These are phyloP conservation scores for Melastoma candidum DNA, from an alignment of 441 rosid species.

Conservation along the genomic window DNA sequence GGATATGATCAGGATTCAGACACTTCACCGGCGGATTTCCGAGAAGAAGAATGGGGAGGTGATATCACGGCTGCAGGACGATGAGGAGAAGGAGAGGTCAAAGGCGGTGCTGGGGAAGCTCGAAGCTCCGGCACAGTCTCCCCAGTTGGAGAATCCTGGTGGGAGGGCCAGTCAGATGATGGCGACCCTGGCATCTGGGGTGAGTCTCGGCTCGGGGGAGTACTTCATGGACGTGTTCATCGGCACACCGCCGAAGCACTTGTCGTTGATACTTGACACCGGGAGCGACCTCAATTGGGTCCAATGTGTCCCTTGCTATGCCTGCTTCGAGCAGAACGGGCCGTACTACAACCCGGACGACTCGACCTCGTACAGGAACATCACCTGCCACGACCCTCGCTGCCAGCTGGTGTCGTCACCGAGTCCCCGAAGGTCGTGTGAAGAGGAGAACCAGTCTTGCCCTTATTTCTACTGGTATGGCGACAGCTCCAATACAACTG, in stretches of 20 bases:
- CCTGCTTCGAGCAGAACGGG: constrained; percentile 64
- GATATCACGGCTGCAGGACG: constrained; percentile 30
- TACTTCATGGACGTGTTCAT: constrained; percentile 82
- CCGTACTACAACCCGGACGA: constrained; percentile 50
- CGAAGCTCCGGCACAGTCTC: constrained; percentile 12
- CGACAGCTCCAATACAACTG: constrained; percentile 84
- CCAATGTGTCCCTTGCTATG: constrained; percentile 66
- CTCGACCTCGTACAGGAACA: constrained; percentile 47
- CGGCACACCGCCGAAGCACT: constrained; percentile 83
- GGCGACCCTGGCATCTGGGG: constrained; percentile 6
- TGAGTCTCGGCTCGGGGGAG: constrained; percentile 44
- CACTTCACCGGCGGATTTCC: constrained; percentile 42
- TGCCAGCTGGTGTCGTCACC: constrained; percentile 67
- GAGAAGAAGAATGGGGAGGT: constrained; percentile 65
- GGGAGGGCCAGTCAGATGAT: not conserved
- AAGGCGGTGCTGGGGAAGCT: not conserved
- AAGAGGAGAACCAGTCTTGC: constrained; percentile 49
- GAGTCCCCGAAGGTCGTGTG: constrained; percentile 57
- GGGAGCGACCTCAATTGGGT: constrained; percentile 94
- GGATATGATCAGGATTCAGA: constrained; percentile 61
- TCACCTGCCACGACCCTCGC: constrained; percentile 53
- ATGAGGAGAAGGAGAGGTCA: constrained; percentile 4
- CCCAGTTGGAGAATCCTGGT: not conserved
- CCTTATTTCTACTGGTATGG: constrained; percentile 94
- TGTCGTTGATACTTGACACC: constrained; percentile 82